Conservation (phyloP, 495 filamentous ascomycete species). For the Aspergillus kassunensis region DNA sequence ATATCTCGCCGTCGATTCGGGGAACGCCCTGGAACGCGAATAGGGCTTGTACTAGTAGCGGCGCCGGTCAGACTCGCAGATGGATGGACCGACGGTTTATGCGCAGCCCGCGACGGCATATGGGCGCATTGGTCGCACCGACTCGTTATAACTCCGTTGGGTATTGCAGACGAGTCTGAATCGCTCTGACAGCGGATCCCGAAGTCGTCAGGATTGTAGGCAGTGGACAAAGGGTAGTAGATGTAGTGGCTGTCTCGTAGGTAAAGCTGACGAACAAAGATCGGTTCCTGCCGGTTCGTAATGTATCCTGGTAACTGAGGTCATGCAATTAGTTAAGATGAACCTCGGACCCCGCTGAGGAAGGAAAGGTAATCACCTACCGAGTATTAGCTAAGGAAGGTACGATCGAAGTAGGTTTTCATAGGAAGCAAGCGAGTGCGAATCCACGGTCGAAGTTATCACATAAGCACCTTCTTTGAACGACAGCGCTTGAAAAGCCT, state of each 20-base stretch:
- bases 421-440: background rate
- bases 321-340: background rate
- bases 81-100: constrained; percentile 32
- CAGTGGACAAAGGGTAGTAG: background rate
- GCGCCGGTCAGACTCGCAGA: constrained; percentile 19
- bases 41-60: constrained; percentile 19
- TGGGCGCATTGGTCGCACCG: constrained; percentile 30
- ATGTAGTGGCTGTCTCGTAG: background rate
- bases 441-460: background rate
- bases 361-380: no score
- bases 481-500: background rate
- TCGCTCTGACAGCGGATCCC: background rate
- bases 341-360: background rate
- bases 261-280: background rate
- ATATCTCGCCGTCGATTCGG: constrained; percentile 29
- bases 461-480: background rate
- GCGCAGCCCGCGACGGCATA: constrained; percentile 40
- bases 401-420: background rate
- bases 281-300: background rate
- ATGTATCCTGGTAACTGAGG: background rate
- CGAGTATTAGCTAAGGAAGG: background rate
- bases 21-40: constrained; percentile 18
- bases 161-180: background rate
- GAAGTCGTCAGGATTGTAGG: background rate
- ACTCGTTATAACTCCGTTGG: background rate